Base-by-base conservation (phyloP, 2,329 filamentous ascomycete genomes). In the Dothideomycetes sp. region DNA sequence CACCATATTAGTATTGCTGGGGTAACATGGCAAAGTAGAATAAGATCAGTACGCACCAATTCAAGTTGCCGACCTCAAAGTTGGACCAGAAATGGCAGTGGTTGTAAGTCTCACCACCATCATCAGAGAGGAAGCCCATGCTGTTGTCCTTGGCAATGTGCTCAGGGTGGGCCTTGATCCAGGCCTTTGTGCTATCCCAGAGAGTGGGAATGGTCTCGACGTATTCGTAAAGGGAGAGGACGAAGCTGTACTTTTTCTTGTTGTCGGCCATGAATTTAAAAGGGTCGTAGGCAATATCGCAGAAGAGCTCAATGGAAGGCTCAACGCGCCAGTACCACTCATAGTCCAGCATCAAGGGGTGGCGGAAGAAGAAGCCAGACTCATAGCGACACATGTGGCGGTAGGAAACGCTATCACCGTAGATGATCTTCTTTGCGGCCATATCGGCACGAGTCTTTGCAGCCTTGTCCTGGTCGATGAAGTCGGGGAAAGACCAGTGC, bases 241-340 rank as follows among this genome's bases (percentile, higher is more conserved):
- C 84, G 59, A 98, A 98, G 60, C 84, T 89, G 75, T 98, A 98
- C 68, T 95, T 96, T 70, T 96, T 98, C 62, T 84, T 81, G 65
- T 94, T 79, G 58, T 96, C 88, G 52, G 82, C 80, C 87, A 98
- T 95, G 69, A 78, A 87, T 48, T 85, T 85, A 79, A 98, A 98
- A 5, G 91, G 84, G 57, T 98, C 91, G 63, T 94, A 94, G 63
- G 86, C 75, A 55, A 98, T 75, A 58, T 98, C 91, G 66, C 91
- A 98, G 73, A 78, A 95, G 46, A 98, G 81, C 69, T 96, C 84
- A 58, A 98, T 79, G 64, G 84, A 91, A 52, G 91, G 91, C 72
- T 98, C 91, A 11, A 98, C 91, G 51, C 93, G 85, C 91, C 91
- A 98, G 75, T 98, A 98, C 77, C 86, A 98, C 59, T 98, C 91